Conservation (phyloP, 1,284 basidiomycete genomes). For the Earliella scabrosa region DNA sequence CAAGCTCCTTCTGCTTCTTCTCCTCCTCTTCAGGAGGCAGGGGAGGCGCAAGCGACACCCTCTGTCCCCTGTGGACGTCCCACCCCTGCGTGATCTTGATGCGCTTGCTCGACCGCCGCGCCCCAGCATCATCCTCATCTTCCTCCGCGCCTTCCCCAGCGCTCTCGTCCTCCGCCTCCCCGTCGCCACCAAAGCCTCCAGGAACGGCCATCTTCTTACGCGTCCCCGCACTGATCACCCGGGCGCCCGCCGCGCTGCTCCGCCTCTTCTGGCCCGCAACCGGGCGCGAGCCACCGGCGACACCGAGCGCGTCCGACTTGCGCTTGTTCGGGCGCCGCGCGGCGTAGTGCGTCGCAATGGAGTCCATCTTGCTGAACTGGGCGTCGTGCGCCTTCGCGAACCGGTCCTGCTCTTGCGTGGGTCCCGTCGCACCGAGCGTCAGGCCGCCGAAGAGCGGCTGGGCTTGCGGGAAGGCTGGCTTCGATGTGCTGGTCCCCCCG, state of each 20-base stretch:
- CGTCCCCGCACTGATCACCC: slow-evolving; percentile 54
- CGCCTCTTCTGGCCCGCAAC: slow-evolving; percentile 40
- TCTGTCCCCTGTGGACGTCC: slow-evolving; percentile 36
- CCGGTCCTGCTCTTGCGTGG: slow-evolving; percentile 32
- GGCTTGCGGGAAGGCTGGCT: not conserved
- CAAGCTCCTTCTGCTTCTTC: slow-evolving; percentile 51
- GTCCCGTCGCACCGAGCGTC: not conserved
- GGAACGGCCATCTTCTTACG: slow-evolving; percentile 51
- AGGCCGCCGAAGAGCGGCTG: slow-evolving; percentile 6
- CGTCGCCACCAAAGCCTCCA: slow-evolving; percentile 59
- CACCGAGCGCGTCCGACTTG: slow-evolving; percentile 43
- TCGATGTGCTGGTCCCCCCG: slow-evolving; percentile 4
- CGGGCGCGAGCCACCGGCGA: slow-evolving; percentile 38
- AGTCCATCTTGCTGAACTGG: slow-evolving; percentile 76
- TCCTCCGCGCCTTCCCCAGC: slow-evolving; percentile 43
- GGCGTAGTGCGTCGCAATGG: slow-evolving; percentile 65
- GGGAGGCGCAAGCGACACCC: slow-evolving; percentile 38
- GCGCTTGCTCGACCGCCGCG: slow-evolving; percentile 44
- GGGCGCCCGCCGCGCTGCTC: slow-evolving; percentile 41
- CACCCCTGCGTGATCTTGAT: slow-evolving; percentile 39
- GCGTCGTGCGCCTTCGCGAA: slow-evolving; percentile 68
- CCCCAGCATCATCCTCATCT: slow-evolving; percentile 40
- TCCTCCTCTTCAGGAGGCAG: slow-evolving; percentile 39
- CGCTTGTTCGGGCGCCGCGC: slow-evolving; percentile 51
- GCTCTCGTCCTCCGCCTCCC: slow-evolving; percentile 46